Conservation (phyloP, 345 rosid genomes). For the Hibiscus syriacus region DNA sequence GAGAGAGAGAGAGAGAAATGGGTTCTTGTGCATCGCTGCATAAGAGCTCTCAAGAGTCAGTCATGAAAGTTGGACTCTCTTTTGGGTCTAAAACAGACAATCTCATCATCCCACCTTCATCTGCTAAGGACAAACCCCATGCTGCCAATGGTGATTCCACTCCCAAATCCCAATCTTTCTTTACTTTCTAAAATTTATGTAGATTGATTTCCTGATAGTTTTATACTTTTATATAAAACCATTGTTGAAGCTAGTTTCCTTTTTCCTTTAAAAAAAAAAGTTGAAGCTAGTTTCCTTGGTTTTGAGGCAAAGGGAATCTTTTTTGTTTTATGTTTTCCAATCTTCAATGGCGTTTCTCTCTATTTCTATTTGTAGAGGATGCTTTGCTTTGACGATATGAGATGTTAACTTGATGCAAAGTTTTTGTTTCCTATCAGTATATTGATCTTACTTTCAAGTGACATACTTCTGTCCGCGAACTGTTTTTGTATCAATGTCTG, state of each 20-base stretch:
- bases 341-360: neutral
- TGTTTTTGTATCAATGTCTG: too few species aligned
- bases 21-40: conserved; percentile 44
- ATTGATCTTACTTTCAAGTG: neutral
- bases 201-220: too few species aligned
- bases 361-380: neutral
- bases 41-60: conserved; percentile 24
- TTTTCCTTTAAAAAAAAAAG: too few species aligned
- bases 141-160: conserved; percentile 12
- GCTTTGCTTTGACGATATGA: neutral
- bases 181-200: conserved; percentile 22
- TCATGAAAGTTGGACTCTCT: conserved; percentile 25
- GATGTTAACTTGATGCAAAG: neutral
- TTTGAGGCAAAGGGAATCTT: neutral
- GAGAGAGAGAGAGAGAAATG: conserved; percentile 23
- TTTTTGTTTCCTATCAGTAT: neutral
- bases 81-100: conserved; percentile 26
- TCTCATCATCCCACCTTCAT: conserved; percentile 28
- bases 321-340: neutral
- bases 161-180: conserved; percentile 12
- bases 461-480: too few species aligned
- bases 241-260: neutral
- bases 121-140: conserved; percentile 24
- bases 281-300: too few species aligned
- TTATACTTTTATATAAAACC: neutral